These are phyloP conservation scores for Neurospora sp. DNA, from an alignment of 2,329 filamentous ascomycete genomes.

Conservation along the genomic window DNA sequence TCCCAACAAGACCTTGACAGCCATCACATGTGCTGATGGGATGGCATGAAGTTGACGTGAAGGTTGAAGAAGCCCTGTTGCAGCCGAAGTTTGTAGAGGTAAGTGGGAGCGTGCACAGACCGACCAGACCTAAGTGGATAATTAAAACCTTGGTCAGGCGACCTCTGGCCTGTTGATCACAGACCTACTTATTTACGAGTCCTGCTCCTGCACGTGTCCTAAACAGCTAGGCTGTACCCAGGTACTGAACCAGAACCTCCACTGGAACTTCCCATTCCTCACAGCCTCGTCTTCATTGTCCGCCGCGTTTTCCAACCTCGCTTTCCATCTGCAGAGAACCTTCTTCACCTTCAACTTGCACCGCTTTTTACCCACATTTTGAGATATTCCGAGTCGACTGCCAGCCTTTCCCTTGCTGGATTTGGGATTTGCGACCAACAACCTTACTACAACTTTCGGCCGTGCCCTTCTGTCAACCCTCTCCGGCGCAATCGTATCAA, in stretches of 20 bases:
- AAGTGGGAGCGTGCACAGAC: neutral
- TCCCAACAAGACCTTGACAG: too few relatives aligned
- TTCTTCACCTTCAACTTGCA: neutral
- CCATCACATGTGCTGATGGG: too few relatives aligned
- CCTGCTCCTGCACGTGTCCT: neutral
- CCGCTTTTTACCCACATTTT: neutral
- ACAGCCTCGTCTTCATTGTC: conserved; percentile 1
- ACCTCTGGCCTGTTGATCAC: neutral
- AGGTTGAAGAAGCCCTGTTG: neutral
- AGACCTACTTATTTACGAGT: neutral
- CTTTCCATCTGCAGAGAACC: neutral
- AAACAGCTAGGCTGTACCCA: neutral
- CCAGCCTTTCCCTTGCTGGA: neutral
- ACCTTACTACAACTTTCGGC: neutral
- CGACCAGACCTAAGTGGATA: neutral
- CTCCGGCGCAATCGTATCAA: neutral
- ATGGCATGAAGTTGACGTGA: neutral
- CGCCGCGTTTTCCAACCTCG: conserved; percentile 4
- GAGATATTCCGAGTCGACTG: neutral
- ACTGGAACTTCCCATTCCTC: neutral
- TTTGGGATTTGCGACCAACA: neutral
- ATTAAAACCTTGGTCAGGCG: neutral
- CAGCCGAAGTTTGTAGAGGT: neutral
- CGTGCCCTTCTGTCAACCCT: neutral
- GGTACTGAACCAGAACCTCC: neutral